Base-by-base conservation (phyloP, 1,284 basidiomycete species). In the Moesziomyces globuligerus region DNA sequence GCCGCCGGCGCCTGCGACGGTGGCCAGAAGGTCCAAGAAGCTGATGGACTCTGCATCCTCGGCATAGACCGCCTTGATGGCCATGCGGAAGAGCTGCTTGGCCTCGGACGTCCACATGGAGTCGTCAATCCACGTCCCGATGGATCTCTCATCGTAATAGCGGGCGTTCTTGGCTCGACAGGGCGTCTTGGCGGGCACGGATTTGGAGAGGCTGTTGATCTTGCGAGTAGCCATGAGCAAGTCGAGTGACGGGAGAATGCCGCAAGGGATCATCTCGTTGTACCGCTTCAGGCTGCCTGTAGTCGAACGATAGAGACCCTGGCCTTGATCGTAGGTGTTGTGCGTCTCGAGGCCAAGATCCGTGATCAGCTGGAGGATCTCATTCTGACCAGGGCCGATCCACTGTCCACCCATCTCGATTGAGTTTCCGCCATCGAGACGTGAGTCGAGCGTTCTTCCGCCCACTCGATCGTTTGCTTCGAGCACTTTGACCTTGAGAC, bases 361-460 rank as follows among this genome's bases (percentile, higher is more conserved):
- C 40, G 82, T 74, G 11, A 83, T 83, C 25, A 86, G 80, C 7
- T 65, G 59, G 20, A 85, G 85, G 40, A 84, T 84, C 18, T 85
- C 85, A 59, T 84, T 82, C 37, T 83, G 82, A 67, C 81, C 83
- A 11, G 85, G 85, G 57, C 85, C 85, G 32, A 86, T 85, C 83
- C 84, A 85, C 55, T 83, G 83, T 60, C 85, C 85, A n/a, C 85
- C 85, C 25, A 86, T 73, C 59, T 86, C 85, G 38, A 85, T 76
- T 5, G 52, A 51, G 25, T 66, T 70, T 45, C 66, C 72, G 28
- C 58, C 75, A 18, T 74, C 61, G 3, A 58, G 44, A 67, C 80
- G 83, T 8, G 83, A 84, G 39, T 77, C 66, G 24, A 69, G 71
- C 2, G 85, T 84, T 23, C 86, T 78, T 3, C 85, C 85, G 15